phyloP scores from a whole-genome alignment of 2,329 filamentous ascomycete genomes.

The Pyricularia grisea region DNA sequence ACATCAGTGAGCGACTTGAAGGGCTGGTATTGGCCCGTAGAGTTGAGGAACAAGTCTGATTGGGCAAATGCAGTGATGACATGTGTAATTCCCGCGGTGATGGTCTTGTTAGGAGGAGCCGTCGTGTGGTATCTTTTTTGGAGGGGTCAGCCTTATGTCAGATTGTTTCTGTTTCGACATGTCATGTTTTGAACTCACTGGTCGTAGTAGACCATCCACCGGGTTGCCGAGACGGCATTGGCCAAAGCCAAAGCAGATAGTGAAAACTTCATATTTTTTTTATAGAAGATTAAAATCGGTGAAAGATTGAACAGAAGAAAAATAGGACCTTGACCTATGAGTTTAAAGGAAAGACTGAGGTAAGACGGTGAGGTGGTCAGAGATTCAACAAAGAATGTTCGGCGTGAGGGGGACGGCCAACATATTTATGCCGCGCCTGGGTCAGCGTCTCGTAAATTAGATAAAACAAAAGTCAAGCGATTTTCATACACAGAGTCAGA shows the following conservation, averaged over 20 bases:
- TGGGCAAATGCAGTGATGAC: slow-evolving; percentile 46
- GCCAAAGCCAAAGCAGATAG: neutral
- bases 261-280: neutral
- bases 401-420: neutral
- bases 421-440: neutral
- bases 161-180: slow-evolving; percentile 4
- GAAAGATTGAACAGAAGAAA: neutral
- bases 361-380: neutral
- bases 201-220: slow-evolving; percentile 9
- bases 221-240: neutral
- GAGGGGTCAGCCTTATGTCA: neutral
- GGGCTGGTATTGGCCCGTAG: slow-evolving; percentile 34
- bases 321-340: neutral
- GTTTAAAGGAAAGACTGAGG: slow-evolving; percentile 2
- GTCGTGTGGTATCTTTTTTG: slow-evolving; percentile 5
- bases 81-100: slow-evolving; percentile 31
- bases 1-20: slow-evolving; percentile 42
- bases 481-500: neutral
- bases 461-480: neutral
- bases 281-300: neutral
- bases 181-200: slow-evolving; percentile 5
- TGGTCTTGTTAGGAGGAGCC: slow-evolving; percentile 7
- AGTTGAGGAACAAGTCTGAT: slow-evolving; percentile 35
- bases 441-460: neutral
- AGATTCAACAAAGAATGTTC: neutral